Base-by-base conservation (phyloP, 257 asterid genomes). In the Ligustrum vulgare region DNA sequence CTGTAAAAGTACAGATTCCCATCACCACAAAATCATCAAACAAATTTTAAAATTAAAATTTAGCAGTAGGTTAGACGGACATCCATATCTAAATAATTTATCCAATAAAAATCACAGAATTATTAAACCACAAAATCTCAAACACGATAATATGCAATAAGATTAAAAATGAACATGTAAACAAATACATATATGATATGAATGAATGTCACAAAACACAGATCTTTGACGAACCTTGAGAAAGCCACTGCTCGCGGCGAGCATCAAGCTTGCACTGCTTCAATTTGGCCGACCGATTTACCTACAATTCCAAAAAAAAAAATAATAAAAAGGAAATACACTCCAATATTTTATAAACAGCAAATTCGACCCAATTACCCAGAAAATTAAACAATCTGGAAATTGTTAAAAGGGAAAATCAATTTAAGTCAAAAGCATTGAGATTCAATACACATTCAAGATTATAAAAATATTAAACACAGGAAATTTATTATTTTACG, bases 211-310 rank as follows among this genome's bases (percentile, higher is more conserved):
- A 28, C 22, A 22, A 74, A 72, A 23, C n/a, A 56, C 23, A 76
- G 54, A 75, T 80, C 39, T 78, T 70, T 47, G 71, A 75, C 85
- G 73, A 77, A 94, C 98, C 99, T 86, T 88, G 93, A 75, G 99
- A 94, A 87, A 94, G 96, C 93, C 95, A 94, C 89, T 94, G 98
- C 80, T 92, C 98, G 5, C 98, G 93, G 41, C 98, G 96, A 56
- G 95, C 98, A 83, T 90, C 96, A 67, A 89, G 95, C 86, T 92
- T 94, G 91, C 90, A 86, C 85, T 91, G 98, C 96, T 92, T 94
- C 91, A 94, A 79, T 84, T 94, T 94, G 25, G 97, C 96, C 28
- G 92, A 88, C 68, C 99, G 93, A 62, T 91, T 89, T 16, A 80
- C 92, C 99, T 94, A 83, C 35, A 85, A 43, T 68, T 39, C 49